Evolutionary conservation across 2,329 filamentous ascomycete genomes (phyloP), one percentile per base, ranked within the genome.

Genomic region (Colletotrichum somersetense): DNA sequence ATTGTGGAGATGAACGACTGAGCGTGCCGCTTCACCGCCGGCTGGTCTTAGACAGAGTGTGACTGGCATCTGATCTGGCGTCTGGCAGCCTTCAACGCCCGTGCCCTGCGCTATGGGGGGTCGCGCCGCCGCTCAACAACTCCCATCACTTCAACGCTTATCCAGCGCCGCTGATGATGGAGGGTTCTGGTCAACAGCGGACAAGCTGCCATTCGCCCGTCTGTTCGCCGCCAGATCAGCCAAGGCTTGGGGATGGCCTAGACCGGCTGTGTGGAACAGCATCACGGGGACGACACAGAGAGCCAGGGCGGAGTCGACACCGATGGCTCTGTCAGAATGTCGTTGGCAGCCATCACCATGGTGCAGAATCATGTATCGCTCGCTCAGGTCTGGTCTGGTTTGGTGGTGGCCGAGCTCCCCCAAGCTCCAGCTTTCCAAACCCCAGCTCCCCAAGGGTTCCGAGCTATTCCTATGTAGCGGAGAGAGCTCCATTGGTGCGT

Each of bases 1-100:
- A 61, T 64, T 72, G 69, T 69, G 69, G 65, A 72, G 66, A 72
- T 72, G 69, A 72, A 64, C 40, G 33, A 72, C 69, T 72, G 53
- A 69, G 65, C 69, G 53, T 64, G 52, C 66, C 58, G 69, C 65
- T 69, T 72, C 69, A 72, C 69, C 69, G 66, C 69, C 59, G 48
- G 44, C 53, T 38, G 65, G 68, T 71, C 68, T 71, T 46, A 68
- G 68, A 71, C 68, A 68, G 56, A 44, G n/a, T 38, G 55, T 69
- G 69, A 35, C 66, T 63, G 66, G 59, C 69, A 64, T 48, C 53
- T 72, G 66, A 64, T 48, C 59, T 72, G 69, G 69, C 69, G 40
- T 50, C 40, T 65, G 52, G 50, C 62, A 65, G 66, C 66, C 52
- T 59, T 61, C 65, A 50, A 56, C 42, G 58, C 59, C 55, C 59